A percentile compares a stretch with the other conserved stretches of the same genome.
These are phyloP conservation scores for Trichoderma orchidacearum DNA, from an alignment of 495 filamentous ascomycete genomes.

Conservation along the genomic window DNA sequence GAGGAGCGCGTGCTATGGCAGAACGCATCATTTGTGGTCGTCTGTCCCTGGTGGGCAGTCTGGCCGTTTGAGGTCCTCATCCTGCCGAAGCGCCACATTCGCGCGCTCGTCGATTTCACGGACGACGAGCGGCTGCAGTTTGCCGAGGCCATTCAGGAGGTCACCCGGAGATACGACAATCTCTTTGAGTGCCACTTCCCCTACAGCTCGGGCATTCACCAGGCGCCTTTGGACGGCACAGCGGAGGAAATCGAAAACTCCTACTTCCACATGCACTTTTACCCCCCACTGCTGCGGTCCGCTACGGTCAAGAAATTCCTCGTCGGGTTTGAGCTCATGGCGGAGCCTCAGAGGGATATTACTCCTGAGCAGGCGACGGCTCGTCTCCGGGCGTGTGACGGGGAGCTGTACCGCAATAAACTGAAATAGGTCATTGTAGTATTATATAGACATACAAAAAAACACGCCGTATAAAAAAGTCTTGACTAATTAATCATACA, in stretches of 20 bases:
- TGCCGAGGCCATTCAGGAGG: slow-evolving; percentile 72
- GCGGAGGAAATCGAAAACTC: slow-evolving; percentile 72
- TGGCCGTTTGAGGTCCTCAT: slow-evolving; percentile 98
- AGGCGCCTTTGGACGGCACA: slow-evolving; percentile 80
- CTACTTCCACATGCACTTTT: slow-evolving; percentile 95
- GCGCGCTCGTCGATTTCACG: slow-evolving; percentile 67
- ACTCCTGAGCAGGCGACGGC: slow-evolving; percentile 92
- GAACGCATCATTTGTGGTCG: slow-evolving; percentile 66
- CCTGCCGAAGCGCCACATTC: slow-evolving; percentile 64
- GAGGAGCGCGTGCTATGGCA: slow-evolving; percentile 75
- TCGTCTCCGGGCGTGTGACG: slow-evolving; percentile 57
- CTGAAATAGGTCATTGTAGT: slow-evolving; percentile 20
- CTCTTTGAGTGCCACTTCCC: slow-evolving; percentile 94
- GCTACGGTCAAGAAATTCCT: slow-evolving; percentile 92
- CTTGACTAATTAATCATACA: background rate
- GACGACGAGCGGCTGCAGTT: slow-evolving; percentile 52
- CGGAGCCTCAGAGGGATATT: slow-evolving; percentile 93
- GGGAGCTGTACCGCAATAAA: slow-evolving; percentile 70
- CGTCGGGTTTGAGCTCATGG: slow-evolving; percentile 92
- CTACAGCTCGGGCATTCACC: slow-evolving; percentile 85
- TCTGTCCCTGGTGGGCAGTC: slow-evolving; percentile 93
- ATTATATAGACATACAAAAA: background rate
- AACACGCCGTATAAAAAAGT: background rate
- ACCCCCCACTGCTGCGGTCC: slow-evolving; percentile 81
- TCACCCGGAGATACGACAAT: slow-evolving; percentile 88